Percentiles rank a stretch among this genome's conserved stretches.
These are phyloP conservation scores for Aspergillus nidulans DNA, from an alignment of 495 filamentous ascomycete genomes.

Conservation along the genomic window DNA sequence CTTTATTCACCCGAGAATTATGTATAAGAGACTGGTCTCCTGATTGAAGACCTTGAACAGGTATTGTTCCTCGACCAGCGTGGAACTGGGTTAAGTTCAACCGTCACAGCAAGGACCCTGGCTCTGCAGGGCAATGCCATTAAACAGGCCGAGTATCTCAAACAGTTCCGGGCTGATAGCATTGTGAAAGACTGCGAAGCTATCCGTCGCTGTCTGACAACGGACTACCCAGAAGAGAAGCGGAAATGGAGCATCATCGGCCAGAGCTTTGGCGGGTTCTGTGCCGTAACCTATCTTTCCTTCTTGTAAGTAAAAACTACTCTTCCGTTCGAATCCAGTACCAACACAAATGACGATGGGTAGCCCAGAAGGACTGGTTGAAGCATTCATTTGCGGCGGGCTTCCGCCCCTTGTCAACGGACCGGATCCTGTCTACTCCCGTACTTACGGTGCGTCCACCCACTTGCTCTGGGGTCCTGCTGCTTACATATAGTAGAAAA, in stretches of 20 bases:
- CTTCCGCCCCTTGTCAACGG: constrained; percentile 68
- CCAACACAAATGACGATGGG: not conserved
- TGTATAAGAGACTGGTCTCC: not conserved
- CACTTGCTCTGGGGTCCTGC: not conserved
- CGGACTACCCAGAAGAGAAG: constrained; percentile 62
- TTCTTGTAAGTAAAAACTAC: constrained; percentile 53
- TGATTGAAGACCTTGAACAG: constrained; percentile 30
- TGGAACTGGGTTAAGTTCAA: constrained; percentile 79
- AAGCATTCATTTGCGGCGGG: constrained; percentile 80
- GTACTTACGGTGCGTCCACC: constrained; percentile 51
- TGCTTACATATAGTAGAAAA: constrained; percentile 40
- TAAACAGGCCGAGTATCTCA: constrained; percentile 75
- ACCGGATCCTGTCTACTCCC: constrained; percentile 71
- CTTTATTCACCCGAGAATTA: not conserved
- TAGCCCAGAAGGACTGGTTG: constrained; percentile 68
- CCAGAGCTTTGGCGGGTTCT: constrained; percentile 92
- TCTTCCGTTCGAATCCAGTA: not conserved
- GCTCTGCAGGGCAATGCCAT: constrained; percentile 56
- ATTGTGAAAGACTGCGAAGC: constrained; percentile 89
- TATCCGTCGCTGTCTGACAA: constrained; percentile 66
- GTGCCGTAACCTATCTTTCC: constrained; percentile 73
- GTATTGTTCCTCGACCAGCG: constrained; percentile 83
- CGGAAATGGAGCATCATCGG: constrained; percentile 82
- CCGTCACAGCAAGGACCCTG: constrained; percentile 67
- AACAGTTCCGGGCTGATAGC: constrained; percentile 82